Evolutionary conservation across 441 rosid genomes (phyloP).

Genomic region (Eruca vesicaria): DNA sequence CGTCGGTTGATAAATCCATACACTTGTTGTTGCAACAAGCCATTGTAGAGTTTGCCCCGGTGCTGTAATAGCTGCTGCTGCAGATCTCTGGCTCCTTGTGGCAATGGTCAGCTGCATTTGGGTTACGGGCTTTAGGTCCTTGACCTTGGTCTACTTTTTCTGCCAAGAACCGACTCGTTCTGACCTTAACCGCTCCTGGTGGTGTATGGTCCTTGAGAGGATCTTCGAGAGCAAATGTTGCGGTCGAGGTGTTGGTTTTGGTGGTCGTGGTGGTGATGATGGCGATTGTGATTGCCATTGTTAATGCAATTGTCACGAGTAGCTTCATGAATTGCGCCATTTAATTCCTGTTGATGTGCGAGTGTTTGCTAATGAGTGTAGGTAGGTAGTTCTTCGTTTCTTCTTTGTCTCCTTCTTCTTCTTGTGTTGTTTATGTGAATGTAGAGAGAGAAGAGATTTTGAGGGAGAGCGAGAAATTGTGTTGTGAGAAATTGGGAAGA

Average conservation of each 20-base stretch:
- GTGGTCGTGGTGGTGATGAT: slow-evolving; percentile 18
- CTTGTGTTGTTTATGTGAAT: not conserved
- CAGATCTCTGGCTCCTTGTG: slow-evolving; percentile 46
- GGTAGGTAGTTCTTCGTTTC: slow-evolving; percentile 1
- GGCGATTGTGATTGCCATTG: slow-evolving; percentile 40
- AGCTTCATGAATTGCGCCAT: slow-evolving; percentile 47
- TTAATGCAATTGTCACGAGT: slow-evolving; percentile 50
- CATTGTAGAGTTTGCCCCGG: slow-evolving; percentile 41
- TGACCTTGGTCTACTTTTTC: slow-evolving; percentile 18
- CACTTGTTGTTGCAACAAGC: slow-evolving; percentile 67
- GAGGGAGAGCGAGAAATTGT: slow-evolving; percentile 6
- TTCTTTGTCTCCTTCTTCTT: not conserved
- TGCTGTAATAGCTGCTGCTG: slow-evolving; percentile 10
- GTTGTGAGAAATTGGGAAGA: slow-evolving; percentile 27
- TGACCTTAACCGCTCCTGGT: slow-evolving; percentile 34
- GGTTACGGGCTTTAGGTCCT: slow-evolving; percentile 41
- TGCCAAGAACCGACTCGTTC: slow-evolving; percentile 59
- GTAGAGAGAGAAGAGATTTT: slow-evolving; percentile 9
- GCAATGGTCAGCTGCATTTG: slow-evolving; percentile 71
- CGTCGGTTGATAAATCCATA: slow-evolving; percentile 41
- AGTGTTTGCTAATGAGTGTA: not conserved
- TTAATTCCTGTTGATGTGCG: not conserved
- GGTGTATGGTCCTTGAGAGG: slow-evolving; percentile 5
- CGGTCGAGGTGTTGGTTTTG: slow-evolving; percentile 13
- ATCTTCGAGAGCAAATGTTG: not conserved